These are phyloP conservation scores for Neopestalotiopsis sp. DNA, from an alignment of 2,329 filamentous ascomycete species.

Conservation along the genomic window DNA sequence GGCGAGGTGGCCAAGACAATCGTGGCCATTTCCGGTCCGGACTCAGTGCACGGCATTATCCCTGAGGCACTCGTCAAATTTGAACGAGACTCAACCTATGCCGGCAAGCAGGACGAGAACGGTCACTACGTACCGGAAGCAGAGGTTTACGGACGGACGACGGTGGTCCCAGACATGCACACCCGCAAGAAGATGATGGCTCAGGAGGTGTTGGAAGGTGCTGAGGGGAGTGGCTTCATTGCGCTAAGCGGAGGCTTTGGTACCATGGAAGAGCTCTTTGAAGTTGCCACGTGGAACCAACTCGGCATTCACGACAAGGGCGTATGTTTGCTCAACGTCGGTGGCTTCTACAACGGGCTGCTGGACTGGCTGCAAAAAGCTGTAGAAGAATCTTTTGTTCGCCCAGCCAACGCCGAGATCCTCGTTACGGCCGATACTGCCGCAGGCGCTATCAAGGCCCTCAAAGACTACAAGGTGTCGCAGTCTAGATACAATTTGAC, in stretches of 20 bases:
- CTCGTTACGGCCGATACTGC: slow-evolving; percentile 76
- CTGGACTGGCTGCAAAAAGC: slow-evolving; percentile 80
- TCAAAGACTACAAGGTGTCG: slow-evolving; percentile 78
- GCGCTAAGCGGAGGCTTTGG: slow-evolving; percentile 87
- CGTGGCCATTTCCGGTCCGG: slow-evolving; percentile 79
- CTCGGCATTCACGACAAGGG: slow-evolving; percentile 85
- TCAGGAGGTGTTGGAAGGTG: slow-evolving; percentile 79
- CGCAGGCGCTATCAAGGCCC: slow-evolving; percentile 71
- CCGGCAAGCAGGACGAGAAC: slow-evolving; percentile 44
- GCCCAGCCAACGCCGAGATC: slow-evolving; percentile 72
- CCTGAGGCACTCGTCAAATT: slow-evolving; percentile 81
- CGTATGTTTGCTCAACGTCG: slow-evolving; percentile 83
- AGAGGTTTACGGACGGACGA: slow-evolving; percentile 77
- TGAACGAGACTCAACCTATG: slow-evolving; percentile 70
- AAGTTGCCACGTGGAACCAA: slow-evolving; percentile 94
- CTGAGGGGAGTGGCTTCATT: slow-evolving; percentile 85
- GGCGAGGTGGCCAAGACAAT: slow-evolving; percentile 89
- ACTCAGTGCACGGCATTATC: slow-evolving; percentile 90
- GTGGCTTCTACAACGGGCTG: slow-evolving; percentile 91
- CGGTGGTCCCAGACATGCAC: slow-evolving; percentile 94
- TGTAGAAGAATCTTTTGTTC: slow-evolving; percentile 79
- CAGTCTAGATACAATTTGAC: slow-evolving; percentile 78
- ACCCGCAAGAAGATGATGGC: slow-evolving; percentile 95
- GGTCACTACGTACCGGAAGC: slow-evolving; percentile 67
- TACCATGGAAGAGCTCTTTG: slow-evolving; percentile 94